Base-by-base conservation (phyloP, 257 asterid species). In the Eustoma russellianum region DNA sequence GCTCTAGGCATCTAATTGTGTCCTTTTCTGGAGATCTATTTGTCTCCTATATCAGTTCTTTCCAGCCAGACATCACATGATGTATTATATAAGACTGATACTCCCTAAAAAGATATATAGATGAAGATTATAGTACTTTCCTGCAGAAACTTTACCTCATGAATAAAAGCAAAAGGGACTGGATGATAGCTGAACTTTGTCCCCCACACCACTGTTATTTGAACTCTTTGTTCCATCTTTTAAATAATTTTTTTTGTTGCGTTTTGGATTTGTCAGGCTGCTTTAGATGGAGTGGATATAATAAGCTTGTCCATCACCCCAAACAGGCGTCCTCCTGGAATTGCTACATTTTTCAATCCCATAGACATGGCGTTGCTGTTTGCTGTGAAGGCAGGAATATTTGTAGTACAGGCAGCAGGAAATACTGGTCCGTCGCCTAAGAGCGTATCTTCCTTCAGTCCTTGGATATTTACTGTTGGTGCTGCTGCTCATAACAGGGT, bases 391-490 rank as follows among this genome's bases (percentile, higher is more conserved):
- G 67, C 79, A 0, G 95, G 95, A 43, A 92, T 92, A 44, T 92
- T 88, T 70, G 95, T 82, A 9, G 88, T 92, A 13, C 99, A 92
- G 69, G 99, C 99, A 52, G 97, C 97, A 40, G 99, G 99, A 52
- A 92, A 92, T 66, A 88, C 99, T 1, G 99, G 99, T 50, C 99
- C 99, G 16, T 75, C 99, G 3, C 97, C 99, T 6, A 83, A 77
- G 77, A 92, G 99, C 71, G 63, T 88, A 6, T 79, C 85, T 34
- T 92, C 99, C 40, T 92, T 82, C 48, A 92, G 99, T 67, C 99
- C 99, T 9, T 92, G 99, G 99, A 92, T 92, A 63, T 92, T 77
- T 71, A 81, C 89, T 2, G 94, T 92, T 6, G 99, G 99, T 17
- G 97, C 99, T 60, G 95, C 97, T 45, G 67, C 97, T 47, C 97